Conservation (phyloP, 352 stramenopile species). For the Thalassiosira mediterranea region DNA sequence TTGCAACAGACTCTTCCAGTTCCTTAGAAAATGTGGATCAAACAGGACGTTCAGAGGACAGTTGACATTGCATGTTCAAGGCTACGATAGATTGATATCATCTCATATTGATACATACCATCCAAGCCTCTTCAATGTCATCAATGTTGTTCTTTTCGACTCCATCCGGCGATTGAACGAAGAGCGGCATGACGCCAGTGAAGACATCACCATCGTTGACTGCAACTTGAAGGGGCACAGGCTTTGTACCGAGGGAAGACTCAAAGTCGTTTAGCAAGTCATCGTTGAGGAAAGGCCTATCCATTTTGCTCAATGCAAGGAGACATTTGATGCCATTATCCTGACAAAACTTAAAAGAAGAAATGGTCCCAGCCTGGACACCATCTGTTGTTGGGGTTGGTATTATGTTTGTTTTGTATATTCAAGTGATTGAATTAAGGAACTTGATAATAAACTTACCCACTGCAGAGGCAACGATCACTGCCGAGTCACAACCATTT, state of each 20-base stretch:
- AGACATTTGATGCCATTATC: conserved; percentile 40
- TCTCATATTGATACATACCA: not conserved
- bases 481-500: conserved; percentile 36
- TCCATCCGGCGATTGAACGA: conserved; percentile 16
- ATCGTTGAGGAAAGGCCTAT: conserved; percentile 36
- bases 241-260: conserved; percentile 25
- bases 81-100: too few relatives aligned
- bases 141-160: conserved; percentile 17
- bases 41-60: too few relatives aligned
- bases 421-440: not conserved
- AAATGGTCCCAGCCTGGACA: conserved; percentile 29
- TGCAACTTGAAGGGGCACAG: conserved; percentile 39
- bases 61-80: too few relatives aligned
- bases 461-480: conserved; percentile 39
- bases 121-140: conserved; percentile 32
- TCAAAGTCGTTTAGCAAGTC: conserved; percentile 35
- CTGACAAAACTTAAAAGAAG: conserved; percentile 31
- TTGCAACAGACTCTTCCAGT: conserved; percentile 40
- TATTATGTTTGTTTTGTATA: too few relatives aligned
- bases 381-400: conserved; percentile 21
- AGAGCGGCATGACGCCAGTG: conserved; percentile 28
- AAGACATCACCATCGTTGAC: conserved; percentile 16
- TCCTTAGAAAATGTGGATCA: too few relatives aligned
- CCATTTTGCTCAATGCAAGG: conserved; percentile 47
- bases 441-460: not conserved